Evolutionary conservation across 441 rosid genomes (phyloP), one percentile per base, ranked within the genome.

Genomic region (Metrosideros polymorpha): DNA sequence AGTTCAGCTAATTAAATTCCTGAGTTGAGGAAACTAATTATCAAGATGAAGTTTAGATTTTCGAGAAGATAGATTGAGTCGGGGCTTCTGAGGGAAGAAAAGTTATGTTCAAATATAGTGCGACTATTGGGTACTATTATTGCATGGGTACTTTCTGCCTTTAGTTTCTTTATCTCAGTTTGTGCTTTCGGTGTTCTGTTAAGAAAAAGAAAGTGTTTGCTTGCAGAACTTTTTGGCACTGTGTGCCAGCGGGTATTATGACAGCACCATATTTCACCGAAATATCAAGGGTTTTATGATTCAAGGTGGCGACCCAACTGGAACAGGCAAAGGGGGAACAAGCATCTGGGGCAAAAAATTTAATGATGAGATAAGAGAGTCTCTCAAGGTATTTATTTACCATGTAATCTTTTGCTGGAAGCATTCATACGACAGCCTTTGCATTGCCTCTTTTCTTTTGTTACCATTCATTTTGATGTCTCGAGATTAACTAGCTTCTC

Each of bases 271-370:
- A 88, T 98, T 96, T 89, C 99, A 98, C 87, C 88, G 99, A 32
- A 98, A 98, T 57, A 95, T 98, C 82, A 96, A 96, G 88, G 98
- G 99, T 52, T 98, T 98, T 89, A 98, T 98, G 99, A 96, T 98
- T 90, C 99, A 98, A 93, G 99, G 98, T 50, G 99, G 99, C 84
- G 99, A 98, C 88, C 99, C 99, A 4, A 96, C 92, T 0, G 98
- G 99, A 24, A 95, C 97, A 0, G 99, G 99, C 66, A 98, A 98
- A 92, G 99, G 99, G 15, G 99, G 98, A 61, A 96, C 94, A 49
- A 98, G 99, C 88, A 98, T 96, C 84, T 98, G 99, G 99, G 98
- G 96, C 84, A 98, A 96, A 92, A 98, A 96, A 92, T 98, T 95
- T 95, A 96, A 94, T 90, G 99, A 98, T 77, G 99, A 98, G 94